Evolutionary conservation across 805 yeast genomes (phyloP), one percentile per base, ranked within the genome.

Genomic region (Saccharomycopsis sp.): DNA sequence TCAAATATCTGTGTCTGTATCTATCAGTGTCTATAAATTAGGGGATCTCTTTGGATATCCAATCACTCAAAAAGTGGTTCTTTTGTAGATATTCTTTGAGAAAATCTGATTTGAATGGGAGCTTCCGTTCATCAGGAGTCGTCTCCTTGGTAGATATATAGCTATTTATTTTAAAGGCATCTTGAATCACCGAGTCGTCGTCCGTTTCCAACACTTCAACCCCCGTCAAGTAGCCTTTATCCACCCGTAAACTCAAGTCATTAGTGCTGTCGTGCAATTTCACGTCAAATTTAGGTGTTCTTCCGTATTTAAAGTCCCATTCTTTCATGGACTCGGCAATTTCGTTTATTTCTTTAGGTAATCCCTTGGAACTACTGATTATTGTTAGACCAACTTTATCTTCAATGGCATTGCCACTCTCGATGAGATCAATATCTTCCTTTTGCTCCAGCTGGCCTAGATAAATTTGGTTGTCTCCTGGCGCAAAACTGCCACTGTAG

Each of bases 221-320:
- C 5, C 22, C 49, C 8, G 49, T 44, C 22, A 44, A 17, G 12
- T 44, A 44, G 22, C 49, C 49, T 17, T 44, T 44, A 5, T 44
- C 49, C 7, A 44, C 22, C 5, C 12, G 19, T 19, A 44, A 44
- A 17, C 9, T 44, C 49, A 44, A 17, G 12, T 44, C 49, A 17
- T n/a, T 44, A 17, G 49, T 19, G 12, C 12, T 44, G 20, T 44
- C 20, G 3, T 44, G 22, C 22, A 44, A 44, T 17, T 44, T 19
- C 8, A 44, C 49, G 47, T 78, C 75, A 68, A 93, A 94, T 59
- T 75, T 77, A 0, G 97, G 97, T 0, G 97, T 86, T 20, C 78
- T 74, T 0, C 90, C 92, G 69, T 73, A 90, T 42, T 73, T 80
- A 96, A 97, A 92, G 1, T 62, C 63, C 59, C 64, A 64, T 24